Evolutionary conservation across 495 filamentous ascomycete genomes (phyloP).

Genomic region (Trichoderma parareesei): DNA sequence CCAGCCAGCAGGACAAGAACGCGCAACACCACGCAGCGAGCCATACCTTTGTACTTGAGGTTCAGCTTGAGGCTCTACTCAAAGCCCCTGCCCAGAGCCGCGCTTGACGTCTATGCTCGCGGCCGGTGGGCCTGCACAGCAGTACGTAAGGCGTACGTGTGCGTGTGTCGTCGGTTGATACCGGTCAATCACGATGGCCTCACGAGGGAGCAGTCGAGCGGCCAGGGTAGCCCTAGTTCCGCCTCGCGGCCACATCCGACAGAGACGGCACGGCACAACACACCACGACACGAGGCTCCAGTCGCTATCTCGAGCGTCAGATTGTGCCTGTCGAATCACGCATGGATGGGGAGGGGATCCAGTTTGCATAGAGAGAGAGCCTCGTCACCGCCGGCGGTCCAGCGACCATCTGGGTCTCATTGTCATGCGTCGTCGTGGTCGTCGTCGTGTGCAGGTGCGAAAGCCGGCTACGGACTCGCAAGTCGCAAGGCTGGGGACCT

Average conservation of each 20-base stretch:
- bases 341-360: too few species aligned
- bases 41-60: background rate
- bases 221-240: too few species aligned
- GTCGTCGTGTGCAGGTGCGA: background rate
- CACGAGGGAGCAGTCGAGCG: background rate
- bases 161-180: background rate
- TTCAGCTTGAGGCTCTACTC: too few species aligned
- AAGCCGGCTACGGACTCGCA: background rate
- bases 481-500: background rate
- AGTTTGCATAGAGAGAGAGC: background rate
- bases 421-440: background rate
- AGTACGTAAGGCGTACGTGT: background rate
- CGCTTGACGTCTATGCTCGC: too few species aligned
- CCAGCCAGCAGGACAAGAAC: background rate
- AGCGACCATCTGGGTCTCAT: background rate
- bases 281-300: too few species aligned
- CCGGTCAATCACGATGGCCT: background rate
- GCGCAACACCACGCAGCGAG: background rate
- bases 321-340: too few species aligned
- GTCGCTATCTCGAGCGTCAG: too few species aligned
- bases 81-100: too few species aligned
- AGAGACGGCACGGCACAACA: too few species aligned
- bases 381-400: background rate
- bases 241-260: too few species aligned
- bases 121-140: background rate